phyloP scores from a whole-genome alignment of 306 rosid genomes.

The Sechiopsis laciniata region DNA sequence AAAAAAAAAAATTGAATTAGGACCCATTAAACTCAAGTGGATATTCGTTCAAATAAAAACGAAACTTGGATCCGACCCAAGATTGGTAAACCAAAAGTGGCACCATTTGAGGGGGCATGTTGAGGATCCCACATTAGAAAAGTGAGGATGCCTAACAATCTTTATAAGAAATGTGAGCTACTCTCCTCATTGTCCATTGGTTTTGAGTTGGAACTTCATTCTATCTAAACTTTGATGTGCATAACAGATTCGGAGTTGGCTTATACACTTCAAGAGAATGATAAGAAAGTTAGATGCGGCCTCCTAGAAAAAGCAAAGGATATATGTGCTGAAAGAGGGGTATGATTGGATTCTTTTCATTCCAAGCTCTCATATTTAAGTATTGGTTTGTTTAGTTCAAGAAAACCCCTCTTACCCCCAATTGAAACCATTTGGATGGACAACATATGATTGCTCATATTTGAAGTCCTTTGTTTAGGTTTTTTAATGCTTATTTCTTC shows the following conservation, averaged over 20 bases:
- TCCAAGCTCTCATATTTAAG: neutral
- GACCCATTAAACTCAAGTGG: no score
- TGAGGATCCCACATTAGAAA: no score
- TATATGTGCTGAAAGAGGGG: constrained; percentile 47
- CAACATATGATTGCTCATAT: neutral
- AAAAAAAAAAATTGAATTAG: no score
- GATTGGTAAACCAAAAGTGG: no score
- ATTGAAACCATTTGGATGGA: neutral
- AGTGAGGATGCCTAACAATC: no score
- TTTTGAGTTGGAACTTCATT: no score
- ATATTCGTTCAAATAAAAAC: no score
- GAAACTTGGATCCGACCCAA: no score
- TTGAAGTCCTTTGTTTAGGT: neutral
- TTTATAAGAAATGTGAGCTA: no score
- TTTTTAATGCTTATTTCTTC: neutral
- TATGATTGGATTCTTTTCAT: constrained; percentile 15
- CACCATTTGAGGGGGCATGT: no score
- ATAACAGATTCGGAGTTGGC: constrained; percentile 31
- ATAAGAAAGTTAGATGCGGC: constrained; percentile 34
- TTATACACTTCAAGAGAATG: constrained; percentile 31
- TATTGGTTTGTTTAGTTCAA: neutral
- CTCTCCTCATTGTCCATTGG: no score
- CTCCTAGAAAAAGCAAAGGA: constrained; percentile 42
- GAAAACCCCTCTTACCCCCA: neutral
- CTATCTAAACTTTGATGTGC: neutral